phyloP scores from a whole-genome alignment of 2,329 filamentous ascomycete genomes.

The Basipetospora chlamydospora region DNA sequence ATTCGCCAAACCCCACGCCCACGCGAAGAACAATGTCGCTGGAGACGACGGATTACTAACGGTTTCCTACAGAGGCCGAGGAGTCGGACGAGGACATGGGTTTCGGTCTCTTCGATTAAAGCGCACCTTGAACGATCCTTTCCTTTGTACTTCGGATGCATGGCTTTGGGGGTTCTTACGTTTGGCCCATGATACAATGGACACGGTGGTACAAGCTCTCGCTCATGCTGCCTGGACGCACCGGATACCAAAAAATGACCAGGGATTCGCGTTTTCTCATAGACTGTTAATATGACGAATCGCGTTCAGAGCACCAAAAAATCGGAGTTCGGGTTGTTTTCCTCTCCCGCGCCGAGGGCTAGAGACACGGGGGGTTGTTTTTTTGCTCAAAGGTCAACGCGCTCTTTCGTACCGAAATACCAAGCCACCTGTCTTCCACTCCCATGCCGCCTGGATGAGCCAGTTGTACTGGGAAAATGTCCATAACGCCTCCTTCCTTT shows the following conservation, averaged over 20 bases:
- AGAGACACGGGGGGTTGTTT: too few relatives aligned
- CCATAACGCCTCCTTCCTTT: too few relatives aligned
- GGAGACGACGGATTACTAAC: background rate
- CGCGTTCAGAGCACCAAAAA: conserved; percentile 10
- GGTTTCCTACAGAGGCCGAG: conserved; percentile 25
- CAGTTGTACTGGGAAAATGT: too few relatives aligned
- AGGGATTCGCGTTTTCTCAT: conserved; percentile 28
- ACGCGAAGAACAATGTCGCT: too few relatives aligned
- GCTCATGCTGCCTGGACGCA: background rate
- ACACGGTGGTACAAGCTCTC: conserved; percentile 37
- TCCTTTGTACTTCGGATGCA: conserved; percentile 42
- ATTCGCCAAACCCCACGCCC: background rate
- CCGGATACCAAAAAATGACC: conserved; percentile 5
- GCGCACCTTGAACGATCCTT: conserved; percentile 17
- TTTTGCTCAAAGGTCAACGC: too few relatives aligned
- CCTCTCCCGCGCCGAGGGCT: conserved; percentile 3
- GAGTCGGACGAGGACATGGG: conserved; percentile 64
- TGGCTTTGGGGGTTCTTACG: conserved; percentile 33
- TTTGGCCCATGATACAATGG: conserved; percentile 28
- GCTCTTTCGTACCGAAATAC: too few relatives aligned
- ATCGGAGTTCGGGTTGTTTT: conserved; percentile 6
- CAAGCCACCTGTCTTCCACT: too few relatives aligned
- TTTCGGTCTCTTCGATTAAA: conserved; percentile 64
- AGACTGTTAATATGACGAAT: conserved; percentile 23
- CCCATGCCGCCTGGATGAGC: too few relatives aligned